Evolutionary conservation across 139 green algal genomes (phyloP).

Genomic region (Tetraselmis striata): DNA sequence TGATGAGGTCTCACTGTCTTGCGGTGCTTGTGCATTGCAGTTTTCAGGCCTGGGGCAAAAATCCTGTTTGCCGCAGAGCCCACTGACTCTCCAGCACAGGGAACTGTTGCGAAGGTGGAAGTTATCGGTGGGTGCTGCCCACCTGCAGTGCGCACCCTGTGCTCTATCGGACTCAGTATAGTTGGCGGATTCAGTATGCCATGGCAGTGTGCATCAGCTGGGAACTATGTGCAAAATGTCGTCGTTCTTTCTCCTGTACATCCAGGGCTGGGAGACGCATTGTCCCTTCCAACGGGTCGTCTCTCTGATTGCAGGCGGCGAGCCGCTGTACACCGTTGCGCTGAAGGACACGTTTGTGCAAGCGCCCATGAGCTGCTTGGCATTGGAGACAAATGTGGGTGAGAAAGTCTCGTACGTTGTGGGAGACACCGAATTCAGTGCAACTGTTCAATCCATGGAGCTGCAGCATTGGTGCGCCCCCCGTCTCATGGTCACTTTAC

Average conservation of each 20-base stretch:
- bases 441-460: not conserved
- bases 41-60: constrained; percentile 18
- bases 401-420: constrained; percentile 19
- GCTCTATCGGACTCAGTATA: too few species aligned
- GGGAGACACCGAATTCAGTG: not conserved
- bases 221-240: constrained; percentile 41
- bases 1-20: not conserved
- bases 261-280: too few species aligned
- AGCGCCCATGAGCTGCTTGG: constrained; percentile 23
- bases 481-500: too few species aligned
- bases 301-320: constrained; percentile 30
- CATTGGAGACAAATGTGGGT: constrained; percentile 24
- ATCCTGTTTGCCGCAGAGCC: constrained; percentile 24
- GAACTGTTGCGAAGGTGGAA: constrained; percentile 36
- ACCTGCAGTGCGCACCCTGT: constrained; percentile 19
- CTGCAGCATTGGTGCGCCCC: not conserved
- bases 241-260: not conserved
- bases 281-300: too few species aligned
- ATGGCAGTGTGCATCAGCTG: constrained; percentile 31
- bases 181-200: too few species aligned
- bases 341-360: constrained; percentile 40
- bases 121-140: not conserved
- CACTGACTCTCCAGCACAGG: constrained; percentile 2
- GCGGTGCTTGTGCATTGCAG: not conserved
- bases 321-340: constrained; percentile 34